A percentile compares a stretch with the other conserved stretches of the same genome.
Evolutionary conservation across 1,284 basidiomycete genomes (phyloP).

Genomic region (Rhodotorula sp.): DNA sequence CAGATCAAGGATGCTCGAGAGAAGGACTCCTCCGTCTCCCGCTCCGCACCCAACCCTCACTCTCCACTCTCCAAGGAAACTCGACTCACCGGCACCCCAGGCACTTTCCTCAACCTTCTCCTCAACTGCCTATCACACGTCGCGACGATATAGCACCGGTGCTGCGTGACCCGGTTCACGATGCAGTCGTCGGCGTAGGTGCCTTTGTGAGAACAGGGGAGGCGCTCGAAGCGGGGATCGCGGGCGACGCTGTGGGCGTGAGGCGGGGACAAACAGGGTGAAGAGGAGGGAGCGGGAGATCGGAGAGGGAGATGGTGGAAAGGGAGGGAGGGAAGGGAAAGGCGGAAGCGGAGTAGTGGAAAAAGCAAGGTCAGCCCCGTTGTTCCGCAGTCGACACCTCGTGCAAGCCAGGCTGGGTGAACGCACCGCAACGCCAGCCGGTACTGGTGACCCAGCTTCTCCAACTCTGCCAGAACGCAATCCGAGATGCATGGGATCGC

Average conservation of each 20-base stretch:
- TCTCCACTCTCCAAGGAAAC: neutral
- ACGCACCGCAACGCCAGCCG: conserved; percentile 82
- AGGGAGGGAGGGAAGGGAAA: accelerated
- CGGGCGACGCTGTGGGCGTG: conserved; percentile 71
- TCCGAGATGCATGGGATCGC: conserved; percentile 98
- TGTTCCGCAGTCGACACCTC: no score
- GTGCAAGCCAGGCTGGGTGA: neutral
- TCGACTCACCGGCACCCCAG: conserved; percentile 67
- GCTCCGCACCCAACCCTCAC: no score
- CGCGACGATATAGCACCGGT: conserved; percentile 96
- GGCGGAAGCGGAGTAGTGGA: neutral
- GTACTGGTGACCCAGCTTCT: conserved; percentile 95
- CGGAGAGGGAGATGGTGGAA: no score
- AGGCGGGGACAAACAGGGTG: no score
- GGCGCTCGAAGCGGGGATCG: conserved; percentile 92
- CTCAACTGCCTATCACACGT: conserved; percentile 96
- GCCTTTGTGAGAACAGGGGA: conserved; percentile 86
- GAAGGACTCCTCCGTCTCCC: neutral
- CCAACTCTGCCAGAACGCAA: conserved; percentile 96
- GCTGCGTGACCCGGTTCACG: conserved; percentile 87
- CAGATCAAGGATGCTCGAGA: no score
- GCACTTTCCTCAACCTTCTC: conserved; percentile 85
- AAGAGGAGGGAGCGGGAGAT: neutral
- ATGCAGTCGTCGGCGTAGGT: conserved; percentile 99
- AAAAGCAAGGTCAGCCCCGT: neutral